Conservation (phyloP, 352 stramenopile species). For the Globisporangium cystogenes region DNA sequence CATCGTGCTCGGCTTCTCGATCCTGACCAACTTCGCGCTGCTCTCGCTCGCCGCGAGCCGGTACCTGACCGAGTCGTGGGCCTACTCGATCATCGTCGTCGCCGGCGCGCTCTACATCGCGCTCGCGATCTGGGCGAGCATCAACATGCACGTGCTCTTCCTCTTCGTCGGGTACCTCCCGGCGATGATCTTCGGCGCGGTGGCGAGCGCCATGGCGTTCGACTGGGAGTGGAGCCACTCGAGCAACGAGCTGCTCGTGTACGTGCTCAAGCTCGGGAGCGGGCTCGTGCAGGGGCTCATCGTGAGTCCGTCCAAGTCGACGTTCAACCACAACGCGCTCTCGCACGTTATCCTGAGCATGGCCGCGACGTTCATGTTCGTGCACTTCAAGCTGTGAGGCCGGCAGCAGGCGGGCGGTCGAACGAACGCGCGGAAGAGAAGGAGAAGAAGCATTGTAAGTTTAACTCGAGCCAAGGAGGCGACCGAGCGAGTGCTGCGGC, state of each 20-base stretch:
- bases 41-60: constrained; percentile 70
- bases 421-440: too few relatives aligned
- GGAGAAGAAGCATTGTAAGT: too few relatives aligned
- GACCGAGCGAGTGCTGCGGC: too few relatives aligned
- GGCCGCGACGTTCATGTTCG: constrained; percentile 78
- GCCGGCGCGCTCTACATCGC: constrained; percentile 60
- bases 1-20: constrained; percentile 75
- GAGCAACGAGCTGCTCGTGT: constrained; percentile 79
- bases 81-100: constrained; percentile 66
- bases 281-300: constrained; percentile 79
- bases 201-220: constrained; percentile 70
- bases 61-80: constrained; percentile 70
- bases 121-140: constrained; percentile 70
- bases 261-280: constrained; percentile 69
- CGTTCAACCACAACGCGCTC: constrained; percentile 88
- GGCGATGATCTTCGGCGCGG: constrained; percentile 73
- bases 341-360: constrained; percentile 83
- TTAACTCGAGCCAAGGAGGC: too few relatives aligned
- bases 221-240: constrained; percentile 77
- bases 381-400: constrained; percentile 70
- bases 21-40: constrained; percentile 83
- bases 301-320: constrained; percentile 72
- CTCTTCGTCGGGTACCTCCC: constrained; percentile 79
- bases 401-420: background rate
- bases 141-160: constrained; percentile 82